A percentile compares a stretch with the other conserved stretches of the same genome.
Conservation (phyloP, 139 green algal genomes). For the Chlamydomonas eustigma region DNA sequence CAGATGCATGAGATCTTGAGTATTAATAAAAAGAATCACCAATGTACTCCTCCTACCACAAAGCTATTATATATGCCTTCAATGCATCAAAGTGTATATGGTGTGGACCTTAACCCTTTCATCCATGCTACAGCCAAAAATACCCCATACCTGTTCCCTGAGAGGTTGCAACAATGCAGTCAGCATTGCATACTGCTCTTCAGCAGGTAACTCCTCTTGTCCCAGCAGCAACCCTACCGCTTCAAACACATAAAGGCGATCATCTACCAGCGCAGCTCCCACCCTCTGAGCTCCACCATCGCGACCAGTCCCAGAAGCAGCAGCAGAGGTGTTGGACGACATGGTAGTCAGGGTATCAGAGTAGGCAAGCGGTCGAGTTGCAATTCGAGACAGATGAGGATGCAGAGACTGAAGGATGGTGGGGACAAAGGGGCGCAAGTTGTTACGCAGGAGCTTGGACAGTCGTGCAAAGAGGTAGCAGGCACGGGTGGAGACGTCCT, state of each 20-base stretch:
- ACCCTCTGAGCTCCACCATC: not conserved
- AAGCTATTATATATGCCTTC: no score
- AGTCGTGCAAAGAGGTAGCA: conserved; percentile 82
- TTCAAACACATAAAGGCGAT: conserved; percentile 88
- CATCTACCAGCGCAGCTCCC: conserved; percentile 46
- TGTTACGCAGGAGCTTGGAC: conserved; percentile 56
- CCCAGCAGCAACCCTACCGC: conserved; percentile 77
- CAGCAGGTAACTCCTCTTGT: conserved; percentile 60
- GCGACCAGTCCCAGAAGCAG: not conserved
- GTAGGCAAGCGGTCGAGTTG: conserved; percentile 45
- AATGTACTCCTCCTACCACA: no score
- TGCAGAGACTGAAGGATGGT: conserved; percentile 57
- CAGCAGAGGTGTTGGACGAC: not conserved
- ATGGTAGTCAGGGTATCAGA: not conserved
- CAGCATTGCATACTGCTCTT: conserved; percentile 61
- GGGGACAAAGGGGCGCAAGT: conserved; percentile 50
- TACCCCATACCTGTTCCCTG: conserved; percentile 44
- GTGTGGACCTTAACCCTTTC: no score
- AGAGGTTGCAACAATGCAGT: conserved; percentile 62
- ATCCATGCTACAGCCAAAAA: not conserved
- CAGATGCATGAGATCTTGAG: no score
- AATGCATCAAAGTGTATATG: no score
- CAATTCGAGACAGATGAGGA: conserved; percentile 61
- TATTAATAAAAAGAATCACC: no score
- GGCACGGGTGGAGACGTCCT: conserved; percentile 53